Conservation (phyloP, 176 grass and related monocot genomes). For the Phoenix dactylifera region DNA sequence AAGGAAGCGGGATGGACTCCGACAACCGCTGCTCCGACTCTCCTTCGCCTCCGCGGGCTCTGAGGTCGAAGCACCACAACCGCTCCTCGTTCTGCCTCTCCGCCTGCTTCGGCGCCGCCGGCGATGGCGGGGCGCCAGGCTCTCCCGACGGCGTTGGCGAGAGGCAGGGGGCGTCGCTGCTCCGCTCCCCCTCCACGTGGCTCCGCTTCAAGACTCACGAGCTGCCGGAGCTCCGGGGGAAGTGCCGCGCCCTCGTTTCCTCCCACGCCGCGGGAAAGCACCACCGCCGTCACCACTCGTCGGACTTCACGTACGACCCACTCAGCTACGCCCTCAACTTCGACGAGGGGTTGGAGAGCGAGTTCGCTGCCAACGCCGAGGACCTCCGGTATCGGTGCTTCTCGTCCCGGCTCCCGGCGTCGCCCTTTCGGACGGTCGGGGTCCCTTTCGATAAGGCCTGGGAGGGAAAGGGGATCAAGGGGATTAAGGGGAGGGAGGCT, state of each 20-base stretch:
- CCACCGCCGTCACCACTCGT: constrained; percentile 16
- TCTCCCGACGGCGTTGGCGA: not conserved
- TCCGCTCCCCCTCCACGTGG: constrained; percentile 17
- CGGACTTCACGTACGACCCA: constrained; percentile 19
- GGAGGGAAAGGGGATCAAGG: not conserved
- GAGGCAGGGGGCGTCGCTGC: constrained; percentile 4
- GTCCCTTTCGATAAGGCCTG: not conserved
- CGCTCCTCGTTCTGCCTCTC: constrained; percentile 20
- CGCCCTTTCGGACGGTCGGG: not conserved
- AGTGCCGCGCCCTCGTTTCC: not conserved
- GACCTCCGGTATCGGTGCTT: not conserved
- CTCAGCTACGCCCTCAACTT: constrained; percentile 25
- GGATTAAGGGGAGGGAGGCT: too few species aligned
- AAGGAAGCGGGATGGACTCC: not conserved
- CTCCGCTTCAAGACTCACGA: constrained; percentile 18
- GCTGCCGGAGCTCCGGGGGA: constrained; percentile 5
- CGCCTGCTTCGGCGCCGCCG: constrained; percentile 14
- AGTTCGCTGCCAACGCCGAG: not conserved
- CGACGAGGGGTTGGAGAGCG: constrained; percentile 7
- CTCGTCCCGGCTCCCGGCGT: not conserved
- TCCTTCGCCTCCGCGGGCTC: not conserved
- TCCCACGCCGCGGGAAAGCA: not conserved
- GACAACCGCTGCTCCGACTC: not conserved
- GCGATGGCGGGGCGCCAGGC: not conserved
- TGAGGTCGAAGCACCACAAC: not conserved